Conservation (phyloP, 2,329 filamentous ascomycete genomes). For the Talaromyces marneffei region DNA sequence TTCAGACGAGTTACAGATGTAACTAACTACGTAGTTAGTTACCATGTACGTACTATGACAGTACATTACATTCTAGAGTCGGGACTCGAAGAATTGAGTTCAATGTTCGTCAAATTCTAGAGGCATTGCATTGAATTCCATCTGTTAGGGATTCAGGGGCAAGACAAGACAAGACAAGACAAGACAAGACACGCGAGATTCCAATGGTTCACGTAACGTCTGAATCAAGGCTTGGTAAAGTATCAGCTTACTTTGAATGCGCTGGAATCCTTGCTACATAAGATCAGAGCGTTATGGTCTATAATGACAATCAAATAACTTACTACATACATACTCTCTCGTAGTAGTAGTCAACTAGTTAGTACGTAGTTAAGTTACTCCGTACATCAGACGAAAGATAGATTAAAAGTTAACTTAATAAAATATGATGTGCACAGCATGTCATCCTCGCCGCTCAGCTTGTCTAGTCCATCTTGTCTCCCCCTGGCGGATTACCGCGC, state of each 20-base stretch:
- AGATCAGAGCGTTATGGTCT: not conserved
- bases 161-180: too few relatives aligned
- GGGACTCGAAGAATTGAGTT: not conserved
- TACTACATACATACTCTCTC: too few relatives aligned
- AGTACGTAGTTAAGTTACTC: too few relatives aligned
- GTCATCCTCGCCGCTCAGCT: not conserved
- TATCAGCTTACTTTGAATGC: not conserved
- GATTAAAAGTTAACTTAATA: too few relatives aligned
- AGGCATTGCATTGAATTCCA: not conserved
- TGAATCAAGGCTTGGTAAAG: not conserved
- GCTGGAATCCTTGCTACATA: not conserved
- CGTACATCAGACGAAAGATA: not conserved
- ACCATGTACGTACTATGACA: not conserved
- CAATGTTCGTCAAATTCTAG: not conserved
- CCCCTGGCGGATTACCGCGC: not conserved
- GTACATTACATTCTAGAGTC: too few relatives aligned
- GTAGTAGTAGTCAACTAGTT: too few relatives aligned
- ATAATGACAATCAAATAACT: not conserved
- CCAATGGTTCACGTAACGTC: not conserved
- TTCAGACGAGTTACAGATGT: not conserved
- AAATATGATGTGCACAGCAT: slow-evolving; percentile 4
- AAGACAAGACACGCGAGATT: not conserved
- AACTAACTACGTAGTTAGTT: not conserved
- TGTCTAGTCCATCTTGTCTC: not conserved
- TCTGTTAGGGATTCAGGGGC: not conserved